Percentiles rank a stretch among this genome's conserved stretches.
Conservation (phyloP, 257 asterid genomes). For the Gynochthodes officinalis region DNA sequence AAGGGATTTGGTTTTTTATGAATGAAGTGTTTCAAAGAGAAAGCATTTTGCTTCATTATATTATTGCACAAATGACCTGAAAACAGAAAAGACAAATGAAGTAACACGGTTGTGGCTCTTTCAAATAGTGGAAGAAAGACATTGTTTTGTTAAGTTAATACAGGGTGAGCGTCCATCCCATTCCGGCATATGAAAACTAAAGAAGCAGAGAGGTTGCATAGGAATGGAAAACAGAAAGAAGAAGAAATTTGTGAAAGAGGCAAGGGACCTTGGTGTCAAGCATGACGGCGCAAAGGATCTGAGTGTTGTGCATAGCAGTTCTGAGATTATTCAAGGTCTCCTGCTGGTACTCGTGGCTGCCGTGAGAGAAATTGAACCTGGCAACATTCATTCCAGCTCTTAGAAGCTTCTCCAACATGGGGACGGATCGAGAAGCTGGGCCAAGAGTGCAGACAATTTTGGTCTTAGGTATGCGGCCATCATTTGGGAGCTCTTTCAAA, state of each 20-base stretch:
- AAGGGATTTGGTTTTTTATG: not conserved
- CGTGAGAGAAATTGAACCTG: constrained; percentile 82
- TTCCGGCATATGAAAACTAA: no score
- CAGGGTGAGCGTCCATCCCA: no score
- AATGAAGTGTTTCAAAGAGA: not conserved
- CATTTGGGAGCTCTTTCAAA: constrained; percentile 46
- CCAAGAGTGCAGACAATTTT: constrained; percentile 89
- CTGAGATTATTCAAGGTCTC: constrained; percentile 62
- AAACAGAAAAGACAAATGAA: not conserved
- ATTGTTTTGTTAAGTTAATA: no score
- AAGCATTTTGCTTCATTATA: not conserved
- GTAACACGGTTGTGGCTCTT: not conserved
- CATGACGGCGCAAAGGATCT: constrained; percentile 76
- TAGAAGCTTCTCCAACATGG: constrained; percentile 75
- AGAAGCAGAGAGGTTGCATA: no score
- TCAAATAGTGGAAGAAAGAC: no score
- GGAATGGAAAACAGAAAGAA: no score
- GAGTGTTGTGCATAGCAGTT: constrained; percentile 67
- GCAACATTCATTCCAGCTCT: constrained; percentile 92
- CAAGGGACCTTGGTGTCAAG: constrained; percentile 76
- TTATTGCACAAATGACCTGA: not conserved
- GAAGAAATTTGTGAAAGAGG: no score
- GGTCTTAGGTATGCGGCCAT: constrained; percentile 66
- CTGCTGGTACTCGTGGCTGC: constrained; percentile 85
- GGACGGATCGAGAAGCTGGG: constrained; percentile 75